Base-by-base conservation (phyloP, 768 basidiomycete species). In the Leccinum obscurum region DNA sequence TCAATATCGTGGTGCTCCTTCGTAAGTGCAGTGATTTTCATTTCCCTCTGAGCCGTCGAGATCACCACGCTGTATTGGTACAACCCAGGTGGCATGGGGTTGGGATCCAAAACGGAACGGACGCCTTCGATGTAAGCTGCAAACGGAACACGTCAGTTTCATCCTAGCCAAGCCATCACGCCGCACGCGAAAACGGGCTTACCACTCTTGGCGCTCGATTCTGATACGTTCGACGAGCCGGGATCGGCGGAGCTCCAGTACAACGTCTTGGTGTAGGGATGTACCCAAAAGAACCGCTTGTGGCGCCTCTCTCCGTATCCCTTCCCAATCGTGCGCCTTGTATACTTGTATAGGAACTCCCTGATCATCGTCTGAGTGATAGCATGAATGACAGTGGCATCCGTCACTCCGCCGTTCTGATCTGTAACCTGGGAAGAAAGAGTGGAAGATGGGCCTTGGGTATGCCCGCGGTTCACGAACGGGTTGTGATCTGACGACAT, bases 341-440 rank as follows among this genome's bases (percentile, higher is more conserved):
- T 98, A 76, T 99, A 98, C 80, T 98, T 98, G 83, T 92, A 93
- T 78, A 99, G 75, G 77, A 95, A 98, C 80, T 98, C 96, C 55
- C 97, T 95, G 65, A 98, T 98, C 97, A 99, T 99, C 24, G 95
- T 97, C 80, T 98, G 96, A 14, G 97, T 99, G 66, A 98, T 98
- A 1, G 95, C 90, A 72, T 98, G 96, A 65, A 98, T 97, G 68
- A 97, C 78, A 2, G 81, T 77, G 4, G 95, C 95, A 70, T 99
- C 96, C 28, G 95, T 97, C 20, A 87, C 77, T 50, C 79, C 81
- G 15, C 66, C 60, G 22, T 58, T 64, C 35, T 64, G 65, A 20
- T 74, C 72, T 26, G 48, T 54, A 22, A 35, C 60, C 58, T 78
- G 81, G 57, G 78, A 75, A n/a, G 83, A 82, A 20, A 80, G 80